Conservation (phyloP, 805 yeast genomes). For the Danielia reshetovae region DNA sequence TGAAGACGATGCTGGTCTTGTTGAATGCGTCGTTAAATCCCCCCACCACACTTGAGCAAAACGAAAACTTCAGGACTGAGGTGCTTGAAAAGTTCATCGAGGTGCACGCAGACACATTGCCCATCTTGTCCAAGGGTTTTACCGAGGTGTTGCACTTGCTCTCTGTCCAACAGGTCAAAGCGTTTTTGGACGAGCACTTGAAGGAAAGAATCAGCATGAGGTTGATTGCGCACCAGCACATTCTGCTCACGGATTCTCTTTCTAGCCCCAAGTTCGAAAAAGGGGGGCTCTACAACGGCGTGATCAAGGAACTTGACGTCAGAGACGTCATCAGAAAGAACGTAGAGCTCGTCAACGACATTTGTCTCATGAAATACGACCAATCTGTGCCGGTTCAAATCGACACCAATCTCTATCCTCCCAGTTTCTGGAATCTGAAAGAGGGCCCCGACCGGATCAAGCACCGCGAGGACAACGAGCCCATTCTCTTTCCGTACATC, state of each 20-base stretch:
- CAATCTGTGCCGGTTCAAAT: conserved; percentile 59
- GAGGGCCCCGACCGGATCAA: conserved; percentile 17
- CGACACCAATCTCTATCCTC: conserved; percentile 36
- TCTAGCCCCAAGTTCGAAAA: conserved; percentile 42
- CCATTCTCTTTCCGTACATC: conserved; percentile 72
- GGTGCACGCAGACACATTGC: conserved; percentile 80
- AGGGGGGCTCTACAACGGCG: conserved; percentile 51
- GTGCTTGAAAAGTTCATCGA: conserved; percentile 60
- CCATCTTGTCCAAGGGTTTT: conserved; percentile 79
- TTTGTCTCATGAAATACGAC: conserved; percentile 81
- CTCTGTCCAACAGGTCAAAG: conserved; percentile 47
- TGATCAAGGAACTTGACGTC: conserved; percentile 65
- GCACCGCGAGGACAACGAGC: conserved; percentile 35
- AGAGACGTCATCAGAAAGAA: conserved; percentile 59
- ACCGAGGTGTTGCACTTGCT: conserved; percentile 53
- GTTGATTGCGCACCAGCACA: conserved; percentile 80
- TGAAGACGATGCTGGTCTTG: conserved; percentile 54
- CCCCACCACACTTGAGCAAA: conserved; percentile 50
- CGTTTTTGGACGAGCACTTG: conserved; percentile 71
- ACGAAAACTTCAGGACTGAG: conserved; percentile 44
- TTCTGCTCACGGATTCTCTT: conserved; percentile 49
- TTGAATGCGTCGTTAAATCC: conserved; percentile 30
- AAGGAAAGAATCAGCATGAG: conserved; percentile 85
- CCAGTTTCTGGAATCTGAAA: conserved; percentile 25
- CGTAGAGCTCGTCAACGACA: conserved; percentile 74